phyloP scores from a whole-genome alignment of 2,329 filamentous ascomycete genomes.

The Phaeophleospora eucalypticola region DNA sequence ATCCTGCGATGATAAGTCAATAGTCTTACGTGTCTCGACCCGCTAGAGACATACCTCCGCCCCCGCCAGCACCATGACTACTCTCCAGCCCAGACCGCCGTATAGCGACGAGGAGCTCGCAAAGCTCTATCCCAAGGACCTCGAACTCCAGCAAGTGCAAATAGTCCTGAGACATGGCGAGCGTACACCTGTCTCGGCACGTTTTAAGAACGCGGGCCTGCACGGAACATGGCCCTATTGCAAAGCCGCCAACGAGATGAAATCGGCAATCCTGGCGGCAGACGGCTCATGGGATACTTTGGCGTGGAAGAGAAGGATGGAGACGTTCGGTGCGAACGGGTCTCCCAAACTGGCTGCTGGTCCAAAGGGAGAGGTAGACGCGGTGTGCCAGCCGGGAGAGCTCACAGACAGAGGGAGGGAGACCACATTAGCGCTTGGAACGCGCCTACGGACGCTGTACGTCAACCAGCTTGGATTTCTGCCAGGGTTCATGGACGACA shows the following conservation, averaged over 20 bases:
- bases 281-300: conserved; percentile 57
- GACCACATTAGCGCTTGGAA: conserved; percentile 47
- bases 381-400: conserved; percentile 66
- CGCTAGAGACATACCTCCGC: conserved; percentile 2
- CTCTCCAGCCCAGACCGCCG: conserved; percentile 65
- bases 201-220: conserved; percentile 65
- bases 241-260: conserved; percentile 67
- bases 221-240: conserved; percentile 82
- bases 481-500: conserved; percentile 39
- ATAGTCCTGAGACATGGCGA: conserved; percentile 56
- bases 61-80: conserved; percentile 60
- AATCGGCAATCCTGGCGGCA: conserved; percentile 54
- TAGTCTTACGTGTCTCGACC: conserved; percentile 4
- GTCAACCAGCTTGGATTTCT: conserved; percentile 49
- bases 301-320: conserved; percentile 67
- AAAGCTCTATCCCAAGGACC: conserved; percentile 70
- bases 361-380: conserved; percentile 66
- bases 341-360: conserved; percentile 64
- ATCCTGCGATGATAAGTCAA: conserved; percentile 10
- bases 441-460: conserved; percentile 47
- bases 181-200: conserved; percentile 79
- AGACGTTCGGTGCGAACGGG: conserved; percentile 68
- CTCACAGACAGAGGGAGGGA: conserved; percentile 48
- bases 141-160: conserved; percentile 87
- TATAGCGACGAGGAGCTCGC: conserved; percentile 79